phyloP scores from a whole-genome alignment of 192 early-diverging fungal species.

The Coemansia sp. region DNA sequence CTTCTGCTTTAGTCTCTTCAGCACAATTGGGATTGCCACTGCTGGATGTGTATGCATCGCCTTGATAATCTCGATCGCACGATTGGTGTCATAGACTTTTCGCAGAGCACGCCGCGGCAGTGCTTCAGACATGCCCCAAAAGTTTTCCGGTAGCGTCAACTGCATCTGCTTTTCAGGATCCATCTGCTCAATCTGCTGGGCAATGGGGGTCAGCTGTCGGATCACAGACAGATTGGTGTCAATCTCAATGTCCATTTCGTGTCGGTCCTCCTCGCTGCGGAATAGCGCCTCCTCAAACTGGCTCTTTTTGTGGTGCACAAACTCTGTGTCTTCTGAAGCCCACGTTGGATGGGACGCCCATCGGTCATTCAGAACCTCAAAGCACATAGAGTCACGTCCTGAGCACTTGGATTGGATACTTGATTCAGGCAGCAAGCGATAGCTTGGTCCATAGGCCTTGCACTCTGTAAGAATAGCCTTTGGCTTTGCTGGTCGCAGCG shows the following conservation, averaged over 20 bases:
- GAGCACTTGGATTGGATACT: conserved; percentile 66
- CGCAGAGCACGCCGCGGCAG: conserved; percentile 92
- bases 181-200: conserved; percentile 83
- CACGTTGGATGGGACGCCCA: conserved; percentile 94
- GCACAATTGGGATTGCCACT: conserved; percentile 88
- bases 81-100: conserved; percentile 89
- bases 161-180: conserved; percentile 69
- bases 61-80: conserved; percentile 88
- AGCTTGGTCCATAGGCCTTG: conserved; percentile 55
- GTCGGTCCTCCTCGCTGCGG: conserved; percentile 95
- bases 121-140: conserved; percentile 82
- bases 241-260: conserved; percentile 97
- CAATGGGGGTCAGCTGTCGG: conserved; percentile 86
- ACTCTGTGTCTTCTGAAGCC: conserved; percentile 87
- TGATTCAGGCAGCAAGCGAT: conserved; percentile 53
- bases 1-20: conserved; percentile 95
- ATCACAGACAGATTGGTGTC: conserved; percentile 91
- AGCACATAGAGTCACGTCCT: conserved; percentile 88
- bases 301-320: conserved; percentile 89
- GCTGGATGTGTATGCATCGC: conserved; percentile 89
- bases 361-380: conserved; percentile 95
- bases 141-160: conserved; percentile 72
- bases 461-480: conserved; percentile 31
- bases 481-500: conserved; percentile 41
- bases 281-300: conserved; percentile 91